These are phyloP conservation scores for Pseudozyma tsukubaensis DNA, from an alignment of 1,284 basidiomycete genomes.

Conservation along the genomic window DNA sequence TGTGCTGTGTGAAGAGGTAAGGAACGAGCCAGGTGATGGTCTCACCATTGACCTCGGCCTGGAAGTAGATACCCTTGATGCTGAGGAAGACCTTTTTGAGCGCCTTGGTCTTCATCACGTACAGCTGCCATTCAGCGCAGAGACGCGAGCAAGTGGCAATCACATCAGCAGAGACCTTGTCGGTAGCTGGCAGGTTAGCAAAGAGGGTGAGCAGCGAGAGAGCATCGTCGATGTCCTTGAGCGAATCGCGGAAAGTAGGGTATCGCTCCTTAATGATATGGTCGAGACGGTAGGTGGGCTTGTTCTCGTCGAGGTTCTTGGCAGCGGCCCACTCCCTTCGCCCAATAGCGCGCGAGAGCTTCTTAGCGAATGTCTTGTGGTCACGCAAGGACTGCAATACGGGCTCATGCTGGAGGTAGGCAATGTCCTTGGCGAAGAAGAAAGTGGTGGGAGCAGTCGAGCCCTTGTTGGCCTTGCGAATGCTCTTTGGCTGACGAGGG, in stretches of 20 bases:
- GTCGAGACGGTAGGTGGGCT: conserved; percentile 78
- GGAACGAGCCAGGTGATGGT: conserved; percentile 96
- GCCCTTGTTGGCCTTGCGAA: conserved; percentile 96
- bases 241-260: conserved; percentile 93
- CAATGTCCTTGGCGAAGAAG: conserved; percentile 98
- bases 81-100: conserved; percentile 94
- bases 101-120: conserved; percentile 87
- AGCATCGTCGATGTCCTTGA: conserved; percentile 97
- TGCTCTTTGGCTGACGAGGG: conserved; percentile 91
- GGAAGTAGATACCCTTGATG: conserved; percentile 98
- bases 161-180: conserved; percentile 82
- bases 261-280: conserved; percentile 99
- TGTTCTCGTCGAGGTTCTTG: conserved; percentile 89
- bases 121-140: conserved; percentile 77
- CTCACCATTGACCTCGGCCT: conserved; percentile 93
- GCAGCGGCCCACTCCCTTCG: conserved; percentile 94
- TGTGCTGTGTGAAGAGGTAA: conserved; percentile 95
- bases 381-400: conserved; percentile 93
- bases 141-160: conserved; percentile 91
- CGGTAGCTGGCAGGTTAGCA: conserved; percentile 73
- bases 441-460: conserved; percentile 96
- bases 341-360: conserved; percentile 91
- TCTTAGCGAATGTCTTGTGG: conserved; percentile 98
- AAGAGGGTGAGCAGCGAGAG: conserved; percentile 95
- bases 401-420: conserved; percentile 96